Conservation (phyloP, 2,329 filamentous ascomycete genomes). For the Exutisphaerella laricina region DNA sequence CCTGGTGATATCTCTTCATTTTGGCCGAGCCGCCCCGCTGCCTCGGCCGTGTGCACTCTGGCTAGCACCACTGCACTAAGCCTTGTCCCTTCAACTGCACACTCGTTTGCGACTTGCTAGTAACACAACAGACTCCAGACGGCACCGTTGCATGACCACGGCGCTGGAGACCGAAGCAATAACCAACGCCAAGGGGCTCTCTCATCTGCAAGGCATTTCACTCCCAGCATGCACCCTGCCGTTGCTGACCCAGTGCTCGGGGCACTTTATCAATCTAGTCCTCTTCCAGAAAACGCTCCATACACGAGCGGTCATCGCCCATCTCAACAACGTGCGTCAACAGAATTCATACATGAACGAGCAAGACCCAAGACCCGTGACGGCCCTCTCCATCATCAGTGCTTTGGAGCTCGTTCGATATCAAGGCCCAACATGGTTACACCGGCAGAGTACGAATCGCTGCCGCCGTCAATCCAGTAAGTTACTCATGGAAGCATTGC, state of each 20-base stretch:
- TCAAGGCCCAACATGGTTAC: constrained; percentile 22
- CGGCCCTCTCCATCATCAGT: neutral
- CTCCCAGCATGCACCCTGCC: constrained; percentile 9
- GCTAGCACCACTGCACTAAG: too few species aligned
- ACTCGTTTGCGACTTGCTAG: constrained; percentile 1
- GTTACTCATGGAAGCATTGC: too few species aligned
- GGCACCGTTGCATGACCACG: constrained; percentile 2
- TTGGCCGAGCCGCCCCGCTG: too few species aligned
- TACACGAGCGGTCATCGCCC: neutral
- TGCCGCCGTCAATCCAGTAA: constrained; percentile 42
- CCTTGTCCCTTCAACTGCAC: too few species aligned
- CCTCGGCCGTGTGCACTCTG: too few species aligned
- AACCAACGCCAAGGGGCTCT: neutral
- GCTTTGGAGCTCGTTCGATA: constrained; percentile 6
- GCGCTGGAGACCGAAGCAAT: neutral
- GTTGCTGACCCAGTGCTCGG: constrained; percentile 1
- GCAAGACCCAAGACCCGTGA: constrained; percentile 2
- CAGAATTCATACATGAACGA: constrained; percentile 1
- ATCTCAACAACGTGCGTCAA: constrained; percentile 3
- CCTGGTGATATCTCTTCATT: too few species aligned
- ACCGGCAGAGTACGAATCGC: constrained; percentile 38
- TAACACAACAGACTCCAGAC: constrained; percentile 2
- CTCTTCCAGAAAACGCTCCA: constrained; percentile 2
- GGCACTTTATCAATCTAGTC: neutral
- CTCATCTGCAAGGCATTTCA: constrained; percentile 7